phyloP scores from a whole-genome alignment of 1,139 yeast species.

The Candida sp. region DNA sequence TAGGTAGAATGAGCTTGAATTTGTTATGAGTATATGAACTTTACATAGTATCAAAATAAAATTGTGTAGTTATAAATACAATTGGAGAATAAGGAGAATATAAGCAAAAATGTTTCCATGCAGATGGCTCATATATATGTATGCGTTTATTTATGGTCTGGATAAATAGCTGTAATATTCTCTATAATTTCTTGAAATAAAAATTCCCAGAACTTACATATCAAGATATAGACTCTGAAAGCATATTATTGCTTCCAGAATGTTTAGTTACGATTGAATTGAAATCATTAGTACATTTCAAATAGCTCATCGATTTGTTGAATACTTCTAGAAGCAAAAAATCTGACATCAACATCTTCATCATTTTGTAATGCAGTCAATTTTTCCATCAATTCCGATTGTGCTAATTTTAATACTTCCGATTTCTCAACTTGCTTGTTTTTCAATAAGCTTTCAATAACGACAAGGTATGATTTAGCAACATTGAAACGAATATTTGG shows the following conservation, averaged over 20 bases:
- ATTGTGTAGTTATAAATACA: background rate
- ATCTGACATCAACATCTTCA: conserved; percentile 86
- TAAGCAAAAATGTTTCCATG: background rate
- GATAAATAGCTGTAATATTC: background rate
- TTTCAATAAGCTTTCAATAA: conserved; percentile 50
- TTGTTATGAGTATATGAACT: background rate
- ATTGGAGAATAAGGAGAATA: background rate
- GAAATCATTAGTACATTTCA: conserved; percentile 4
- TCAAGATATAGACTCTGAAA: background rate
- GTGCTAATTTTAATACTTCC: conserved; percentile 40
- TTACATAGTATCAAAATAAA: background rate
- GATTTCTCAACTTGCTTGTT: conserved; percentile 17
- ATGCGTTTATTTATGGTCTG: background rate
- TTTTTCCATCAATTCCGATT: conserved; percentile 56
- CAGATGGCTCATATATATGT: background rate
- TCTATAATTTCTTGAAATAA: background rate
- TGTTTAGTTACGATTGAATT: background rate
- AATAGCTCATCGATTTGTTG: conserved; percentile 29
- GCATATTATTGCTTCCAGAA: background rate
- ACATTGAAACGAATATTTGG: conserved; percentile 95
- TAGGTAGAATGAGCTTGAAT: too few relatives aligned
- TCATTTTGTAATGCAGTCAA: conserved; percentile 68
- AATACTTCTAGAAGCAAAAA: conserved; percentile 67
- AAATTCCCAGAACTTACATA: background rate
- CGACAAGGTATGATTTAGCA: conserved; percentile 74